Evolutionary conservation across 2,329 filamentous ascomycete species (phyloP).

Genomic region (Blumeriella jaapii): DNA sequence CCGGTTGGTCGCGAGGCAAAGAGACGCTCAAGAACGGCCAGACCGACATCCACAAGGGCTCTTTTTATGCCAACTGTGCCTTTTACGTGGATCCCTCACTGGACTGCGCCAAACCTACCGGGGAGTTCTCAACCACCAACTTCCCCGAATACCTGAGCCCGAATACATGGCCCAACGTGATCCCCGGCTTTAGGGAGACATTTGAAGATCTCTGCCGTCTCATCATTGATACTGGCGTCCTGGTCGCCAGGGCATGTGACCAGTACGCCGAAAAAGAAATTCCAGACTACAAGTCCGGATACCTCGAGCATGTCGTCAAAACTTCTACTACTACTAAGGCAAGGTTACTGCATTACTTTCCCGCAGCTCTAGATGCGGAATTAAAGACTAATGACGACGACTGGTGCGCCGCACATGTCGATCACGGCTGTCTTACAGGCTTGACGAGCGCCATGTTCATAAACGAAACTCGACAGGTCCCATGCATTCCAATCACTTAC

Average conservation of each 20-base stretch:
- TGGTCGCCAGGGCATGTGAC: constrained; percentile 88
- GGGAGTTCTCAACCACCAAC: constrained; percentile 44
- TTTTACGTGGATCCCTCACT: constrained; percentile 58
- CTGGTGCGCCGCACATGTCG: constrained; percentile 87
- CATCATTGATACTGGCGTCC: constrained; percentile 78
- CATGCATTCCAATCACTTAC: constrained; percentile 25
- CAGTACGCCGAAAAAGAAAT: constrained; percentile 73
- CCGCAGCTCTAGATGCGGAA: constrained; percentile 35
- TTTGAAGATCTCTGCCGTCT: constrained; percentile 68
- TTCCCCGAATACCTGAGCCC: constrained; percentile 83
- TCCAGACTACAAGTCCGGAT: constrained; percentile 61
- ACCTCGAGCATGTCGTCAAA: constrained; percentile 77
- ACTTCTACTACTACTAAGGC: constrained; percentile 85
- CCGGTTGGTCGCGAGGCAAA: constrained; percentile 72
- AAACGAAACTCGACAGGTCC: constrained; percentile 50
- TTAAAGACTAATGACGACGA: constrained; percentile 55
- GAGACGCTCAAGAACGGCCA: constrained; percentile 69
- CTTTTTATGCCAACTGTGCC: constrained; percentile 74
- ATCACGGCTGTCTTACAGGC: constrained; percentile 89
- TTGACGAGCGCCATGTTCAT: constrained; percentile 95
- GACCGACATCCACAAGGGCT: constrained; percentile 71
- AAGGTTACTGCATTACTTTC: constrained; percentile 85
- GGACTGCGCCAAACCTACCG: constrained; percentile 49
- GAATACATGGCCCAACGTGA: constrained; percentile 74
- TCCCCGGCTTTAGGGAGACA: constrained; percentile 65